Evolutionary conservation across 1,284 basidiomycete genomes (phyloP), one percentile per base, ranked within the genome.

Genomic region (Ustilago crameri): DNA sequence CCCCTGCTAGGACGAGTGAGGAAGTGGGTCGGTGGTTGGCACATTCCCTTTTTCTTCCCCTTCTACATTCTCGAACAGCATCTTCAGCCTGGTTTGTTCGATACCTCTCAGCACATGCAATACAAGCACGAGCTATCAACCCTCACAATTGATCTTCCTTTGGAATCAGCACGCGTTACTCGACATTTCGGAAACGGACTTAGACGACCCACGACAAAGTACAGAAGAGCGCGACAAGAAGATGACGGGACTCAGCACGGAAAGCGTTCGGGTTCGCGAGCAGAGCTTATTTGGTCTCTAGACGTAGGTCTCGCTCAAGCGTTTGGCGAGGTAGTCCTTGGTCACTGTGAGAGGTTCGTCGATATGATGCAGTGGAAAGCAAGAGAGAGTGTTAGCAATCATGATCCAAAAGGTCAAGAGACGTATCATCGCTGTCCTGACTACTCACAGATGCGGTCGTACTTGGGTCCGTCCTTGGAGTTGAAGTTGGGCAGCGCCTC

Each of bases 281-380:
- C n/a, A n/a, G n/a, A n/a, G n/a, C n/a, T n/a, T n/a, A n/a, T n/a
- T n/a, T n/a, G n/a, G n/a, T n/a, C n/a, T n/a, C 12, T 23, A 23
- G n/a, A 18, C 40, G 14, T 23, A 69, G 5, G 66, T 69, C 38
- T 69, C 66, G 48, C 60, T 69, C 22, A 69, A 58, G 34, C 92
- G 86, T 40, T 89, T 88, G 10, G 92, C 89, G 66, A 93, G 91
- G 71, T 93, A 93, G 51, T 89, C 87, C 68, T 90, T 90, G 1
- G 90, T 88, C 56, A 88, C 91, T 57, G 54, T 37, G 48, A n/a
- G 15, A 37, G 30, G 38, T 9, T 18, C 38, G n/a, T n/a, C n/a
- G n/a, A n/a, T n/a, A 40, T 9, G 7, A 40, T 30, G 38, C 15
- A 40, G 12, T n/a, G 38, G 18, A 17, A 20, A 27, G 18, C n/a